Base-by-base conservation (phyloP, 1,139 yeast species). In the Pichia cactophila region DNA sequence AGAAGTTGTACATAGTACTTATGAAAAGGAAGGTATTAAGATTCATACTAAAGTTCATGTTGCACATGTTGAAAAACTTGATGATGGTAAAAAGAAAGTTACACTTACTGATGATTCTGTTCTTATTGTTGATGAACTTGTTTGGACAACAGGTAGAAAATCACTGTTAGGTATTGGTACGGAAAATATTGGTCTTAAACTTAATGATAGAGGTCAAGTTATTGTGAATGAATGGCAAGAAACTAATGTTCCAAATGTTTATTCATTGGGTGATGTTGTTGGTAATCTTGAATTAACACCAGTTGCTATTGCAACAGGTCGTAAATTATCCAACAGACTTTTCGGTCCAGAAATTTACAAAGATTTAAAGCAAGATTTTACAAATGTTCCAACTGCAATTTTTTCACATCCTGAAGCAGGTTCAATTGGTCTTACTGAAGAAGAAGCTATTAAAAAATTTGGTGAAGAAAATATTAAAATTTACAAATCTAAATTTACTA, bases 371-470 rank as follows among this genome's bases (percentile, higher is more conserved):
- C 86, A 86, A 66, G 97, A 89, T 65, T 94, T 83, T 68, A 69
- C 66, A 44, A 86, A 89, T 65, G 79, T 92, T 46, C 98, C 99
- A 44, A 85, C 96, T 41, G 98, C 84, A 16, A 77, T 92, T 28
- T 92, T 94, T 67, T 82, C 97, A 3, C 99, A 92, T 68, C 99
- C 99, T 33, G 98, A 92, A 70, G 95, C 94, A 17, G 98, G 97
- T 48, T 78, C 95, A 10, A 83, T 90, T 66, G 99, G 99, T 47
- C 70, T 92, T 50, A 73, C 86, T 48, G 95, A 90, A 66, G 72
- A 74, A 51, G 81, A 81, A 58, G 98, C 98, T 41, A 71, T 77
- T 54, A 80, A 71, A 50, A 73, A 88, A 70, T 90, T 77, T 63
- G 98, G 98, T 53, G 74, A 78, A 61, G 92, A 82, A 26, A 77